phyloP scores from a whole-genome alignment of 1,139 yeast species.

The Spathaspora sp. region DNA sequence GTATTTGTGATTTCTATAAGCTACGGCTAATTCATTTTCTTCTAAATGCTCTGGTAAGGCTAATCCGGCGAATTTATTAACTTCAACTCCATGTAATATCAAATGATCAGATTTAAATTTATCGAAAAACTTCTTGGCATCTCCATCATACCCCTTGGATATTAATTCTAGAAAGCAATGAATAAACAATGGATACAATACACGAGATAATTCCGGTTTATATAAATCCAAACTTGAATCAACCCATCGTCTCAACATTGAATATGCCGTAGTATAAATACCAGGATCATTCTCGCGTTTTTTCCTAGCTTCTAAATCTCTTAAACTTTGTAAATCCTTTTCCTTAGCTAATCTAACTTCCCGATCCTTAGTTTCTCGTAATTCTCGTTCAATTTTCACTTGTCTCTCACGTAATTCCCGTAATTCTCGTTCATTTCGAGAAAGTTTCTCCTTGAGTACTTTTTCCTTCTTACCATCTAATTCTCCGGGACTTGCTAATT shows the following conservation, averaged over 20 bases:
- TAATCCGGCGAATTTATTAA: slow-evolving; percentile 68
- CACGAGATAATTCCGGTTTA: slow-evolving; percentile 80
- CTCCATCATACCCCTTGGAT: slow-evolving; percentile 53
- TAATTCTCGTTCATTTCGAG: slow-evolving; percentile 36
- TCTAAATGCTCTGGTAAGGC: slow-evolving; percentile 77
- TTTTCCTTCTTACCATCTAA: slow-evolving; percentile 23
- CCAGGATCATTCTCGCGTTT: slow-evolving; percentile 60
- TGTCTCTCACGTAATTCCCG: slow-evolving; percentile 42
- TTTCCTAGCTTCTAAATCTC: slow-evolving; percentile 38
- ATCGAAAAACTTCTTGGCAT: slow-evolving; percentile 75
- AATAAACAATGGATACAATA: slow-evolving; percentile 86
- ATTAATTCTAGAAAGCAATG: slow-evolving; percentile 84
- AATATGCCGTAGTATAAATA: slow-evolving; percentile 73
- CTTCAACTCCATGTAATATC: slow-evolving; percentile 76
- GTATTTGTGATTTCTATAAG: slow-evolving; percentile 73
- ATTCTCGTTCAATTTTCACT: slow-evolving; percentile 35
- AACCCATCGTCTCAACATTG: slow-evolving; percentile 82
- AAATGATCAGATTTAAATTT: slow-evolving; percentile 72
- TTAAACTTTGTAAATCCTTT: slow-evolving; percentile 41
- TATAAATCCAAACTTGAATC: slow-evolving; percentile 90
- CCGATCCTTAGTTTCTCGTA: slow-evolving; percentile 41
- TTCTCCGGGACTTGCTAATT: slow-evolving; percentile 41
- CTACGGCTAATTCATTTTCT: slow-evolving; percentile 79
- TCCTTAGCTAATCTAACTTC: slow-evolving; percentile 41
- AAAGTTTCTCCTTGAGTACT: slow-evolving; percentile 27